Evolutionary conservation across 306 rosid genomes (phyloP), one percentile per base, ranked within the genome.

Genomic region (Mimosa pudica): DNA sequence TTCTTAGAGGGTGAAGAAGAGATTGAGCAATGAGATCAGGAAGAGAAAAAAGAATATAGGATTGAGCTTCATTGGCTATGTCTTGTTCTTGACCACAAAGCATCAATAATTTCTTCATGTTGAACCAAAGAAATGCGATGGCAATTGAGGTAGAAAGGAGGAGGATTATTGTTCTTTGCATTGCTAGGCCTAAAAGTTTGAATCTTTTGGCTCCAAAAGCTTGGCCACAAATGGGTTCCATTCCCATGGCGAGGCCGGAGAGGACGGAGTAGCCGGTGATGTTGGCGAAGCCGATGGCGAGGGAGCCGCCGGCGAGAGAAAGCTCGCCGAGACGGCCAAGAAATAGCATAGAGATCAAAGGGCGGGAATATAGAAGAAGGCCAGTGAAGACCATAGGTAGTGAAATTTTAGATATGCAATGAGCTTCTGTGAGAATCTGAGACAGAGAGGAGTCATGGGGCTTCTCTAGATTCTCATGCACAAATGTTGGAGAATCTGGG

Each of bases 191-290:
- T 1, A 95, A 24, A 32, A 95, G 94, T 79, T 95, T 95, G 90
- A 74, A 86, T 76, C 89, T 87, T 64, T 88, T 89, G 4, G 98
- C 98, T 11, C 98, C 98, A 32, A 89, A 95, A 76, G 98, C 98
- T 66, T 95, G 98, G 3, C 90, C 95, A 3, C 98, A 95, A 30
- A 95, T 92, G 73, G 98, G 98, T 44, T 95, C 98, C 98, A 95
- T 92, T 1, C 98, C 98, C 85, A 89, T 88, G 77, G 98, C 94
- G 2, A 95, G 91, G 64, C 98, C 98, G 1, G 98, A 91, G 74
- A 95, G 92, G 82, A 95, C 51, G 11, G 98, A 95, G 76, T 91
- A 95, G 0, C 96, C 97, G 0, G 98, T 92, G 51, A 95, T 95
- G 81, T 95, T 95, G 2, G 98, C 97, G 47, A 95, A 95, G 2